A percentile compares a stretch with the other conserved stretches of the same genome.
These are phyloP conservation scores for Gremmenia infestans DNA, from an alignment of 2,329 filamentous ascomycete genomes.

Conservation along the genomic window DNA sequence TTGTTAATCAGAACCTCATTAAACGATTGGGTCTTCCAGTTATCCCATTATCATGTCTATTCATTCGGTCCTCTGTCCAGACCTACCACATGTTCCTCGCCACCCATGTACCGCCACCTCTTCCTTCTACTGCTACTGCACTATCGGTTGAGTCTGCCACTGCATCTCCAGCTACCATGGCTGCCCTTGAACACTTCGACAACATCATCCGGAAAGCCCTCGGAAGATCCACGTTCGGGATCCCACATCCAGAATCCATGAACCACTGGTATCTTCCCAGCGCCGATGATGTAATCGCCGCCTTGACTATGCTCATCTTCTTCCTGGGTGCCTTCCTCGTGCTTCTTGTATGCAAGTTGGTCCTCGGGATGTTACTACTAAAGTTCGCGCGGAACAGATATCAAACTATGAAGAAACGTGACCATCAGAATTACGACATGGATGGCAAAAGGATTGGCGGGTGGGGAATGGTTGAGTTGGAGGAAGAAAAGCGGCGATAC, in stretches of 20 bases:
- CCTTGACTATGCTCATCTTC: constrained; percentile 77
- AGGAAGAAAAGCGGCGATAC: constrained; percentile 78
- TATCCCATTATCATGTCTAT: constrained; percentile 87
- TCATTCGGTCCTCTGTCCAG: constrained; percentile 89
- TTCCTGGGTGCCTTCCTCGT: constrained; percentile 82
- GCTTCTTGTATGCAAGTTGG: constrained; percentile 75
- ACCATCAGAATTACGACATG: constrained; percentile 56
- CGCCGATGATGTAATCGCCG: constrained; percentile 69
- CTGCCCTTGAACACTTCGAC: constrained; percentile 75
- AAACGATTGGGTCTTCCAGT: constrained; percentile 86
- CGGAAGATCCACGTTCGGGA: constrained; percentile 65
- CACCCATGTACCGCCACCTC: constrained; percentile 72
- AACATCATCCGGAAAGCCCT: constrained; percentile 71
- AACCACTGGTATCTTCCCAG: constrained; percentile 30
- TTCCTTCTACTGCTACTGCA: constrained; percentile 61
- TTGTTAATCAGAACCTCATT: constrained; percentile 83
- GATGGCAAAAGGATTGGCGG: constrained; percentile 73
- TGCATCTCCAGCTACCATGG: constrained; percentile 67
- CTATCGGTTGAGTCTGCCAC: constrained; percentile 57
- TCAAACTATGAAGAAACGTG: constrained; percentile 67
- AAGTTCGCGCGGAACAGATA: constrained; percentile 77
- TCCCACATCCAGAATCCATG: constrained; percentile 28
- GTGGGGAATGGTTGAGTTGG: constrained; percentile 81
- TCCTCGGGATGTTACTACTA: constrained; percentile 83
- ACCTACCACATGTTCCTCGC: constrained; percentile 98